Evolutionary conservation across 208 protist genomes (phyloP), one percentile per base, ranked within the genome.

Genomic region (Wallacemonas sp.): DNA sequence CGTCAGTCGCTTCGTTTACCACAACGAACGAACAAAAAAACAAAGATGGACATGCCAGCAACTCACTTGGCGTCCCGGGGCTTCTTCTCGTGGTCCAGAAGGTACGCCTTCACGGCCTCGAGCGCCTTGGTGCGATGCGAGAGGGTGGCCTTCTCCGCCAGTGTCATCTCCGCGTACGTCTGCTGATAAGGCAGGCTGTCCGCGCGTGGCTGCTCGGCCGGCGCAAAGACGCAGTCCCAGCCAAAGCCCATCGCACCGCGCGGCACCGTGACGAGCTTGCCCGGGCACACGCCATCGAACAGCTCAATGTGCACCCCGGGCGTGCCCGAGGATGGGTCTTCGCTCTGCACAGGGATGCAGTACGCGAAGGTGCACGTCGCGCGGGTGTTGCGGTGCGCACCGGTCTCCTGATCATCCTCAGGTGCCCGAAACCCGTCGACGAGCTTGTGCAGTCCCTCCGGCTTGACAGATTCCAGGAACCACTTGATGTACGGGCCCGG

Each of bases 401-500:
- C 65, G 11, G 56, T 38, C 1, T 44, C 52, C 2, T 23, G 52
- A 2, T 27, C 44, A 30, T 66, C 63, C 1, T 9, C 44, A 4
- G 41, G 5, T 26, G 34, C 60, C 3, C 71, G 56, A 66, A 97
- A 99, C 17, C 86, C 96, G 1, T 78, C 74, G 16, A 98, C 73
- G 75, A 99, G 72, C 26, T 97, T 91, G 44, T 90, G 77, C 47
- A 99, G 83, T 11, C 97, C 97, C 24, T 86, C 82, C 62, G 85
- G 83, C 6, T 95, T 90, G 3, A 98, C 55, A 26, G 82, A 88
- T 5, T 98, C 88, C 9, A 99, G 80, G 73, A 99, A 99, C 96
- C 97, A 99, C 78, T 99, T 99, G 24, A 99, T 90, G 81, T 99
- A 99, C n/a, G 97, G 97, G 1, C 98, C 98, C 5, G 98, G 98